A percentile compares a stretch with the other conserved stretches of the same genome.
Conservation (phyloP, 495 filamentous ascomycete species). For the Astrocystis sublimbata region DNA sequence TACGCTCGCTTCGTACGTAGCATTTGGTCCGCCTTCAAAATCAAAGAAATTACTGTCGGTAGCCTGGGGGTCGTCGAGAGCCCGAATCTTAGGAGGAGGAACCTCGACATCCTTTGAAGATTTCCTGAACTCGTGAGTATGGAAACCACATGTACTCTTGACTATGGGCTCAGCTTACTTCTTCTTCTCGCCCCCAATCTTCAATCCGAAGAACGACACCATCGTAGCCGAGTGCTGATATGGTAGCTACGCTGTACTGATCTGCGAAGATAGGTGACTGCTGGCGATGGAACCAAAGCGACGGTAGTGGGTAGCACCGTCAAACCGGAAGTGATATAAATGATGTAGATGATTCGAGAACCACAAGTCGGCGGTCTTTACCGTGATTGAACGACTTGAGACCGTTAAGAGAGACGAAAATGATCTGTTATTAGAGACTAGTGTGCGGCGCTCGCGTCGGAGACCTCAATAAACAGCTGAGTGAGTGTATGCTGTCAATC, state of each 20-base stretch:
- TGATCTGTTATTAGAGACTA: neutral
- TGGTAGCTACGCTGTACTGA: neutral
- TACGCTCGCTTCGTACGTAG: slow-evolving; percentile 8
- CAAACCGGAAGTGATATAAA: neutral
- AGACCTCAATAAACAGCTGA: neutral
- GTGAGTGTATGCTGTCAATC: neutral
- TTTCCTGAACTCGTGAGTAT: slow-evolving; percentile 36
- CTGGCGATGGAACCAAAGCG: neutral
- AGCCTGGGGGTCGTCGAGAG: slow-evolving; percentile 8
- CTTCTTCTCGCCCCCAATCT: slow-evolving; percentile 49
- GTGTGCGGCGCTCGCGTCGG: neutral
- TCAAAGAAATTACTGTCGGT: neutral
- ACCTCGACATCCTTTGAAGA: slow-evolving; percentile 25
- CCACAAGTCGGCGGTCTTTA: neutral
- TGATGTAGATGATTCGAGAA: neutral
- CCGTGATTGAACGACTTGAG: neutral
- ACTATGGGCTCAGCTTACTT: slow-evolving; percentile 40
- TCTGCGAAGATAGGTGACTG: neutral
- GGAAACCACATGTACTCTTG: neutral
- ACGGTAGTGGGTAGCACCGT: neutral
- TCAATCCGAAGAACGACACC: slow-evolving; percentile 54
- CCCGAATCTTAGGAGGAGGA: slow-evolving; percentile 5
- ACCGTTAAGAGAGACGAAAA: neutral
- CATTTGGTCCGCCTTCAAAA: slow-evolving; percentile 2
- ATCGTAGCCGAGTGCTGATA: slow-evolving; percentile 29